These are phyloP conservation scores for Bjerkandera adusta DNA, from an alignment of 1,284 basidiomycete species.

Conservation along the genomic window DNA sequence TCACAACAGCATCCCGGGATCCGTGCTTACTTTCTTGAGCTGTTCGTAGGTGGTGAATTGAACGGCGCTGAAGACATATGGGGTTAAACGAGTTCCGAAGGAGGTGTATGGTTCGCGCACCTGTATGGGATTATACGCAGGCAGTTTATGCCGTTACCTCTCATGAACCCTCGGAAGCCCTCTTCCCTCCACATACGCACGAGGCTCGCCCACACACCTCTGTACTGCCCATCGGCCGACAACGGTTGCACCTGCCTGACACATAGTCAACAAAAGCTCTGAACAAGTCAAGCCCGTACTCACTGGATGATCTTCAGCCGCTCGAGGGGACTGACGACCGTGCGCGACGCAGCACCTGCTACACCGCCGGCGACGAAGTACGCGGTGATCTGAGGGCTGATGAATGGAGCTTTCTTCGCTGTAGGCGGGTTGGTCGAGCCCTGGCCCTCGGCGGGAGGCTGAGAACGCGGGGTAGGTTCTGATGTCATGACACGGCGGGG, in stretches of 20 bases:
- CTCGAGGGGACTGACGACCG: slow-evolving; percentile 90
- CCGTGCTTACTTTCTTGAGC: slow-evolving; percentile 68
- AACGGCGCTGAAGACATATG: slow-evolving; percentile 56
- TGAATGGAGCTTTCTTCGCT: slow-evolving; percentile 17
- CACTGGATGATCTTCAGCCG: slow-evolving; percentile 95
- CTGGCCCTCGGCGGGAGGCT: background rate
- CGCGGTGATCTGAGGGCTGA: slow-evolving; percentile 63
- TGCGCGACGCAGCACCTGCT: slow-evolving; percentile 82
- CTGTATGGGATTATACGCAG: slow-evolving; percentile 82
- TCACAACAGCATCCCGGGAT: slow-evolving; percentile 1
- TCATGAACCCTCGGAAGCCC: slow-evolving; percentile 90
- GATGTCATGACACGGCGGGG: slow-evolving; percentile 18
- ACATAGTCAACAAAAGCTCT: background rate
- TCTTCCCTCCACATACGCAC: slow-evolving; percentile 91
- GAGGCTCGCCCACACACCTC: slow-evolving; percentile 80
- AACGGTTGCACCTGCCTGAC: slow-evolving; percentile 77
- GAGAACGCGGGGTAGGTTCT: slow-evolving; percentile 6
- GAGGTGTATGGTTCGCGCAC: slow-evolving; percentile 27
- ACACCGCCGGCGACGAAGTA: slow-evolving; percentile 76
- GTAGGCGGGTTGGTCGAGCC: too few species aligned
- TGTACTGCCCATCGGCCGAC: slow-evolving; percentile 65
- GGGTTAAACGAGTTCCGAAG: slow-evolving; percentile 9
- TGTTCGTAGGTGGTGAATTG: slow-evolving; percentile 93
- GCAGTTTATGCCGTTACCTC: slow-evolving; percentile 92
- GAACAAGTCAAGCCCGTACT: slow-evolving; percentile 30